Evolutionary conservation across 2,329 filamentous ascomycete genomes (phyloP).

Genomic region (Cercospora sojina): DNA sequence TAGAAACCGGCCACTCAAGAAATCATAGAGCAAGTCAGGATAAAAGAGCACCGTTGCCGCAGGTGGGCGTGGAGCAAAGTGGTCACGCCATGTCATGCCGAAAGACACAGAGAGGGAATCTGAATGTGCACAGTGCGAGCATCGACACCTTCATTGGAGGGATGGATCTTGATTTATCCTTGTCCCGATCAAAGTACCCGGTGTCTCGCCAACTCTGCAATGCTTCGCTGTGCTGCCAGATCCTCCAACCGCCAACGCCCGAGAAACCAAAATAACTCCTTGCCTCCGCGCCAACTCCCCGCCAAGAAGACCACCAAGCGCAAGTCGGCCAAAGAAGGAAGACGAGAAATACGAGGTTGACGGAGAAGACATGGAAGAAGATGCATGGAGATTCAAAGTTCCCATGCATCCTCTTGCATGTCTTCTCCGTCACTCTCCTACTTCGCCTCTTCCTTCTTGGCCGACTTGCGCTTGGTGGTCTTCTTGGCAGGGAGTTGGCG

Average conservation of each 20-base stretch:
- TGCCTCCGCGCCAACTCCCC: background rate
- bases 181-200: background rate
- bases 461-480: background rate
- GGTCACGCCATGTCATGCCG: too few species aligned
- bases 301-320: background rate
- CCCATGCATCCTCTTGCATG: background rate
- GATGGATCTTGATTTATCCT: background rate
- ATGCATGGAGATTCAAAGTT: background rate
- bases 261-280: too few species aligned
- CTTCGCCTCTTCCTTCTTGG: background rate
- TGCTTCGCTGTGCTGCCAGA: background rate
- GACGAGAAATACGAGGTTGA: background rate
- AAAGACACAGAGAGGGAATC: too few species aligned
- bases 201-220: background rate
- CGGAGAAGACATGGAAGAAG: background rate
- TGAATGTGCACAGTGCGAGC: too few species aligned
- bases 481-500: background rate
- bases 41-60: too few species aligned
- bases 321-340: background rate
- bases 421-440: background rate
- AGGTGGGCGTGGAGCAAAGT: too few species aligned
- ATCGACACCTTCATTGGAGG: background rate
- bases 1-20: too few species aligned
- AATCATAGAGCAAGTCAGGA: too few species aligned
- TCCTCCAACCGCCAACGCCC: background rate